Evolutionary conservation across 1,284 basidiomycete species (phyloP).

Genomic region (Cystobasidium slooffiae): DNA sequence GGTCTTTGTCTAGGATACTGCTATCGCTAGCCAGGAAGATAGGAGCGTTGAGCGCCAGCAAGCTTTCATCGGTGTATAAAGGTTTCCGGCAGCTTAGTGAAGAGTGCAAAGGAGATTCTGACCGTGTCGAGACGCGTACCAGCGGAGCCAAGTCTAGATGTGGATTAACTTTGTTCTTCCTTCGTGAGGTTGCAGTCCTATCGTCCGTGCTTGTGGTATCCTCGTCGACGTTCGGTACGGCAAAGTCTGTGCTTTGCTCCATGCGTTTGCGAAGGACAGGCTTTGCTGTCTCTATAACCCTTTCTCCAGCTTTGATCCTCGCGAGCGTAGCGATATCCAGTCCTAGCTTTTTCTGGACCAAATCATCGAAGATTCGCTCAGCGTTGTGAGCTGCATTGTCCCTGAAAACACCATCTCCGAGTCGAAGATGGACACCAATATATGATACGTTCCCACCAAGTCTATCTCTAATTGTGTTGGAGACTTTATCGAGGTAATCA

Average conservation of each 20-base stretch:
- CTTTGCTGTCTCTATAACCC: background rate
- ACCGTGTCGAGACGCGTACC: conserved; percentile 10
- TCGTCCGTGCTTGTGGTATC: background rate
- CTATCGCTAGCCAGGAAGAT: conserved; percentile 75
- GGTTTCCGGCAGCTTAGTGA: conserved; percentile 52
- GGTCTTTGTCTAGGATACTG: conserved; percentile 56
- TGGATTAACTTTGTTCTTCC: conserved; percentile 21
- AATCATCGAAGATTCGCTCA: conserved; percentile 47
- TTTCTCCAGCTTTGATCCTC: conserved; percentile 15
- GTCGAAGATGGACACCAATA: conserved; percentile 68
- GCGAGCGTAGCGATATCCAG: conserved; percentile 42
- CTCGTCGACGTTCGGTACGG: background rate
- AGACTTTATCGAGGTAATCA: conserved; percentile 50
- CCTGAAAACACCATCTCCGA: conserved; percentile 69
- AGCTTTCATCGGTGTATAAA: conserved; percentile 48
- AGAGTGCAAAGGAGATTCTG: conserved; percentile 46
- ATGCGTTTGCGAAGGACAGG: background rate
- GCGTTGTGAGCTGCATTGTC: conserved; percentile 55
- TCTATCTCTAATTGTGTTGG: conserved; percentile 49
- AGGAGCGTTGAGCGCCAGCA: conserved; percentile 64
- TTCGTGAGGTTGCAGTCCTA: background rate
- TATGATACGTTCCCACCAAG: conserved; percentile 63
- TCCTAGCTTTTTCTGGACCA: conserved; percentile 50
- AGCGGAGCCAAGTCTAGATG: conserved; percentile 46
- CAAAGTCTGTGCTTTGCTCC: background rate